Evolutionary conservation across 805 yeast species (phyloP).

Genomic region (Sugiyamaella chiloensis): DNA sequence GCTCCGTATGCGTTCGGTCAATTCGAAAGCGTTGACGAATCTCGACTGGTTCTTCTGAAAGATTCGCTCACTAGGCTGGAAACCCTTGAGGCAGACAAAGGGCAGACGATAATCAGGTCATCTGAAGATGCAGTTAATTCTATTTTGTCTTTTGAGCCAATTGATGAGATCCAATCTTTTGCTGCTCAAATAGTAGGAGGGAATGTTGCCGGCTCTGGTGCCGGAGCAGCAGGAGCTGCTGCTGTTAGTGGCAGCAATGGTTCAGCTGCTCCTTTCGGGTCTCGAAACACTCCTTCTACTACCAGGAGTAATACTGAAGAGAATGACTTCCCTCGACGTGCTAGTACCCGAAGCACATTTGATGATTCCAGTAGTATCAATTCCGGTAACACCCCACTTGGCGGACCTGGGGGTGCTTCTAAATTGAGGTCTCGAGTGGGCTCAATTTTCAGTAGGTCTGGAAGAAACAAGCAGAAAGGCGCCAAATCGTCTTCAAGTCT

Average conservation of each 20-base stretch:
- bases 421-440: constrained; percentile 35
- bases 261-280: not conserved
- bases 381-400: constrained; percentile 13
- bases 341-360: constrained; percentile 1
- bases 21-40: constrained; percentile 68
- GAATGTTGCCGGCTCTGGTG: no score
- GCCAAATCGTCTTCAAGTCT: constrained; percentile 9
- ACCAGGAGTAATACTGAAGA: not conserved
- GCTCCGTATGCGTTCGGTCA: constrained; percentile 75
- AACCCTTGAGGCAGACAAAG: constrained; percentile 54
- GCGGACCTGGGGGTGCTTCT: constrained; percentile 15
- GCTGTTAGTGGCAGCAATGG: no score
- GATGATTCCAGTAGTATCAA: constrained; percentile 20
- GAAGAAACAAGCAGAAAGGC: constrained; percentile 24
- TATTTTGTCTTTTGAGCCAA: constrained; percentile 60
- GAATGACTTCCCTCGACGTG: not conserved
- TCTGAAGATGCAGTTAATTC: constrained; percentile 67
- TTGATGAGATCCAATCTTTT: constrained; percentile 56
- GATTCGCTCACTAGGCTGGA: constrained; percentile 63
- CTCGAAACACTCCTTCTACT: constrained; percentile 1
- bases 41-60: constrained; percentile 59
- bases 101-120: constrained; percentile 42
- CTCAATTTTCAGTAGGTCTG: constrained; percentile 35
- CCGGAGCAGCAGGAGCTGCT: constrained; percentile 6
- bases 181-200: constrained; percentile 39